These are phyloP conservation scores for Acrocalymma vagum DNA, from an alignment of 2,329 filamentous ascomycete species.

Conservation along the genomic window DNA sequence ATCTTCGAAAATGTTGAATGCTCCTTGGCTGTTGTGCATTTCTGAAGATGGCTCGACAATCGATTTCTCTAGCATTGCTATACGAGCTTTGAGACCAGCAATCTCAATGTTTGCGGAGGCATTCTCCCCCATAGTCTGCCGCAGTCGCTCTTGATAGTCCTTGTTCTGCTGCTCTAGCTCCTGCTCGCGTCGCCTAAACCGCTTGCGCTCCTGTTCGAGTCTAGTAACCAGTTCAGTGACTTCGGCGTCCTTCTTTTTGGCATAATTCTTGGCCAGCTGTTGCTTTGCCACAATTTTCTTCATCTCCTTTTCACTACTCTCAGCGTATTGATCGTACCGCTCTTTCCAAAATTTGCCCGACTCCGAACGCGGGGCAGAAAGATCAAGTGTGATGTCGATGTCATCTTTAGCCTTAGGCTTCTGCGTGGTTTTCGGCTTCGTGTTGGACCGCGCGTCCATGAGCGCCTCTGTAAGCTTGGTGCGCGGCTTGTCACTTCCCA, in stretches of 20 bases:
- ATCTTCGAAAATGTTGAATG: conserved; percentile 44
- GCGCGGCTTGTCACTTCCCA: conserved; percentile 40
- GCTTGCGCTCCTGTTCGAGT: conserved; percentile 73
- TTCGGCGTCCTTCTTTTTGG: conserved; percentile 78
- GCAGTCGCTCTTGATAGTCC: conserved; percentile 49
- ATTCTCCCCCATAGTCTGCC: conserved; percentile 43
- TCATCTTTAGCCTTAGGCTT: conserved; percentile 54
- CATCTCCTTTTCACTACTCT: conserved; percentile 76
- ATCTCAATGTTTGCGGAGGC: conserved; percentile 41
- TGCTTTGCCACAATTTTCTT: conserved; percentile 82
- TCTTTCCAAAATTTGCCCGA: conserved; percentile 84
- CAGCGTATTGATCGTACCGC: conserved; percentile 77
- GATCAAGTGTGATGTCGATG: conserved; percentile 72
- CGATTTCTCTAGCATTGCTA: conserved; percentile 38
- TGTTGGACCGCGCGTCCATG: conserved; percentile 54
- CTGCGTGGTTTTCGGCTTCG: conserved; percentile 36
- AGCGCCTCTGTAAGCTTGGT: conserved; percentile 56
- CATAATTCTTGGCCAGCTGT: conserved; percentile 79
- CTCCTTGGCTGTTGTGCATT: conserved; percentile 20
- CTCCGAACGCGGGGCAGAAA: conserved; percentile 77
- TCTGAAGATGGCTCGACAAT: conserved; percentile 23
- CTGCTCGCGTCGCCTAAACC: conserved; percentile 70
- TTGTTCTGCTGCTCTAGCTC: conserved; percentile 68
- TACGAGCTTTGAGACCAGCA: conserved; percentile 40
- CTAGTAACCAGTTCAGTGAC: conserved; percentile 71